Base-by-base conservation (phyloP, 1,284 basidiomycete genomes). In the Ustilago hordei region DNA sequence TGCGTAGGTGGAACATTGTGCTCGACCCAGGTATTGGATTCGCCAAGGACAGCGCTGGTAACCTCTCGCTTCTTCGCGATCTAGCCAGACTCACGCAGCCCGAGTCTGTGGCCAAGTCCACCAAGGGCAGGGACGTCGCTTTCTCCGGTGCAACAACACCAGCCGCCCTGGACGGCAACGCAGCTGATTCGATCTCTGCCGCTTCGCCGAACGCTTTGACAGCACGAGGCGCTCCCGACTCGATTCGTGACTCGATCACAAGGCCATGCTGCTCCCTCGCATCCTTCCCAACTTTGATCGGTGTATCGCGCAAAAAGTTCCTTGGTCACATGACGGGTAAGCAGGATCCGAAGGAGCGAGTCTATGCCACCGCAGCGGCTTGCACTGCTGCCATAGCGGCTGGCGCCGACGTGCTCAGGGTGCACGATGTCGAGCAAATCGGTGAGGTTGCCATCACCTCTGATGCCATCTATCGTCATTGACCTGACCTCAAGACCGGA, bases 11-110 rank as follows among this genome's bases (percentile, higher is more conserved):
- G 96, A 90, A 94, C 77, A 91, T 98, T 64, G 90, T 98, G 59
- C 89, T 93, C 13, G 97, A 98, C 87, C 95, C 96, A 0, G 96
- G 97, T 0, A 88, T 99, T 58, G 96, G 97, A 7, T 99, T 98
- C 85, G 96, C 95, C 84, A 99, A 99, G 87, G 90, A 91, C 0
- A 86, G 91, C 1, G 88, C 91, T 23, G 93, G 90, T 3, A 96
- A 97, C 86, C 79, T 96, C 31, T 88, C 89, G 65, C 83, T 97
- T 2, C 63, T 83, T 28, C 63, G 69, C n/a, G 69, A 73, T 31
- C 61, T 77, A 17, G 56, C 75, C 23, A 47, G 63, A 17, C 47
- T 76, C 9, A 76, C 74, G 2, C 59, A 59, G 4, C 55, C 74
- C 17, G 61, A 67, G 15, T 57, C 68, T 2, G 74, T 72, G 15